phyloP scores from a whole-genome alignment of 768 basidiomycete species.

The Cystobasidium onofrii region DNA sequence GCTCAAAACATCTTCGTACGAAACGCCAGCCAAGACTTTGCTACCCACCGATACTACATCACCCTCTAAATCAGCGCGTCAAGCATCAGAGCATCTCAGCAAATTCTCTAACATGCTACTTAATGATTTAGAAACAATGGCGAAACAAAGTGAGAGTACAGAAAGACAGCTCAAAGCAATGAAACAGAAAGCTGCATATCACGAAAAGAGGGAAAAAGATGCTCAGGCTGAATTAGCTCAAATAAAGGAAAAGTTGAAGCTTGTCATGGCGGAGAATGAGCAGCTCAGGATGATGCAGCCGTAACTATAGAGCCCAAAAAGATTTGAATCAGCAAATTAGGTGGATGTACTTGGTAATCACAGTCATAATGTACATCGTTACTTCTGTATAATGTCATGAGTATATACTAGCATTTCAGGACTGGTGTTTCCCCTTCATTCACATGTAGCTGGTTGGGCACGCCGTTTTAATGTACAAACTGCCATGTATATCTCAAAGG shows the following conservation, averaged over 20 bases:
- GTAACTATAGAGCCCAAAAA: not conserved
- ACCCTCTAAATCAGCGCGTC: not conserved
- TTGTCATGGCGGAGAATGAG: constrained; percentile 11
- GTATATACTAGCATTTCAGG: too few species aligned
- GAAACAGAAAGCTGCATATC: constrained; percentile 18
- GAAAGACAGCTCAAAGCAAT: constrained; percentile 24
- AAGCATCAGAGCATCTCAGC: not conserved
- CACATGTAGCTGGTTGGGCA: too few species aligned
- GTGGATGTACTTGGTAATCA: too few species aligned
- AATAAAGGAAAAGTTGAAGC: not conserved
- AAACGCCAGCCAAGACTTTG: not conserved
- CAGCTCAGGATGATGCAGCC: constrained; percentile 4
- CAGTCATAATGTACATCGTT: too few species aligned
- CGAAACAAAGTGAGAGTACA: not conserved
- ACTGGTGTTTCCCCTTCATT: too few species aligned
- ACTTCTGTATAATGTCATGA: too few species aligned
- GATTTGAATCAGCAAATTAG: too few species aligned
- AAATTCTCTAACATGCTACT: constrained; percentile 1
- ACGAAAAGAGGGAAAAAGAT: constrained; percentile 2
- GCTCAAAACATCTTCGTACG: not conserved
- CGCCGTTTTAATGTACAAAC: too few species aligned
- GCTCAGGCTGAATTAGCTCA: not conserved
- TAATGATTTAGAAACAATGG: not conserved
- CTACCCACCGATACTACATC: not conserved
- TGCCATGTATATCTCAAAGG: too few species aligned